Evolutionary conservation across 306 rosid species (phyloP), one percentile per base, ranked within the genome.

Genomic region (Castanea mollissima): DNA sequence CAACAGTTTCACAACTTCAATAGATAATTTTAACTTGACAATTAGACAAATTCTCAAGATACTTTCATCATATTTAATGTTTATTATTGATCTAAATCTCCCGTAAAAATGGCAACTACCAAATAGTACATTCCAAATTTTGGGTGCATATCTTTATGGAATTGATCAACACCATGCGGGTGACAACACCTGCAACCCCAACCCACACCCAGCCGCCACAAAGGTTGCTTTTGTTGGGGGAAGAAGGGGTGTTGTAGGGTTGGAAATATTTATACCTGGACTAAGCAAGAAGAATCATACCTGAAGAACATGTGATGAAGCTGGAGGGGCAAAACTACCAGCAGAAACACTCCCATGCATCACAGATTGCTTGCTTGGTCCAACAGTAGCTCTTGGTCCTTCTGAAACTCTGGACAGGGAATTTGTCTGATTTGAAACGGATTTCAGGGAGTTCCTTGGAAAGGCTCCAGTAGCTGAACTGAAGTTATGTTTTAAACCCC

Each of bases 321-420:
- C 71, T 44, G 87, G 70, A 71, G 87, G 73, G 44, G 84, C 78
- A 83, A 85, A 87, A 86, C 84, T 76, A 75, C 89, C 79, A 46
- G 88, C 89, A 83, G 95, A 88, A 80, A 84, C 89, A 79, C 82
- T 86, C 57, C 86, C 86, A 82, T 81, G 79, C 55, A 86, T 78
- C 32, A 29, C 74, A 80, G 82, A 83, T 78, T 86, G 93, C 86
- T 88, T 94, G 85, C 90, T 85, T 67, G 85, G 59, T 75, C 85
- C 92, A 84, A 78, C 87, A 81, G 65, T 83, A 75, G 87, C 89
- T 86, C 91, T 86, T 6, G 81, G 83, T 79, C 93, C 89, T 80
- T 94, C 99, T 35, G 90, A 65, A 52, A 88, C 81, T 89, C 86
- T 87, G 80, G 90, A 71, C 80, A 88, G 59, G 76, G 97, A 85